These are phyloP conservation scores for Musa acuminata DNA, from an alignment of 176 grass and related monocot genomes.

Conservation along the genomic window DNA sequence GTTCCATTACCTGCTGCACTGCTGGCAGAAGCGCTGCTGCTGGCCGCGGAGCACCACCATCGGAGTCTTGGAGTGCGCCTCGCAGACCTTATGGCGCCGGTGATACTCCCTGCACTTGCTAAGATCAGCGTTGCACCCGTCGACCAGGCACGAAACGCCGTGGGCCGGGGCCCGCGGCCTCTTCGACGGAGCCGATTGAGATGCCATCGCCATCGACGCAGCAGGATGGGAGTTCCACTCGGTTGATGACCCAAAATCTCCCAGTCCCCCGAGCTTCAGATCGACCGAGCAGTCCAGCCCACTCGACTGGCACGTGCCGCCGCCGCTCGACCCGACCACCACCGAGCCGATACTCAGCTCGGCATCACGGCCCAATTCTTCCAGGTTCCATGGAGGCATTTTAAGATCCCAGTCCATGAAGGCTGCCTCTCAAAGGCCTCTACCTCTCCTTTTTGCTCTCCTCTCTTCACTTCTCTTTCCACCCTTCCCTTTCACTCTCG, in stretches of 20 bases:
- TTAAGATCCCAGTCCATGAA: conserved; percentile 73
- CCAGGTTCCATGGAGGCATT: conserved; percentile 46
- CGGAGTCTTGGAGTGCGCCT: conserved; percentile 89
- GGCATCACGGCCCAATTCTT: not conserved
- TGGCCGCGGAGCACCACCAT: conserved; percentile 70
- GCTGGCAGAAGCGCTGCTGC: conserved; percentile 99
- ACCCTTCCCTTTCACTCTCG: not conserved
- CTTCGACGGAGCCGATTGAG: conserved; percentile 23
- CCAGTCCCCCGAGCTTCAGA: conserved; percentile 57
- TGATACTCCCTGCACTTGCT: conserved; percentile 85
- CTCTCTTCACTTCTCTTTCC: not conserved
- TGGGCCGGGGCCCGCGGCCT: conserved; percentile 28
- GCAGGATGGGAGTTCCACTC: conserved; percentile 11
- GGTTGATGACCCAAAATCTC: conserved; percentile 20
- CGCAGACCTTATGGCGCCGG: conserved; percentile 94
- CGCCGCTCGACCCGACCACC: conserved; percentile 29
- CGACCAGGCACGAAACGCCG: conserved; percentile 47
- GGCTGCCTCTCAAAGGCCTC: not conserved
- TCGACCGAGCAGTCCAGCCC: conserved; percentile 41
- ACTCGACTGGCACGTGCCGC: not conserved
- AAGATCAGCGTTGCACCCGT: conserved; percentile 77
- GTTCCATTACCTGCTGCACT: conserved; percentile 85
- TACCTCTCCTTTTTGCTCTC: not conserved
- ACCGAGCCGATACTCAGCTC: conserved; percentile 28
- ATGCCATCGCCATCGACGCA: not conserved